Evolutionary conservation across 2,329 filamentous ascomycete genomes (phyloP), one percentile per base, ranked within the genome.

Genomic region (Hypoxylon sp.): DNA sequence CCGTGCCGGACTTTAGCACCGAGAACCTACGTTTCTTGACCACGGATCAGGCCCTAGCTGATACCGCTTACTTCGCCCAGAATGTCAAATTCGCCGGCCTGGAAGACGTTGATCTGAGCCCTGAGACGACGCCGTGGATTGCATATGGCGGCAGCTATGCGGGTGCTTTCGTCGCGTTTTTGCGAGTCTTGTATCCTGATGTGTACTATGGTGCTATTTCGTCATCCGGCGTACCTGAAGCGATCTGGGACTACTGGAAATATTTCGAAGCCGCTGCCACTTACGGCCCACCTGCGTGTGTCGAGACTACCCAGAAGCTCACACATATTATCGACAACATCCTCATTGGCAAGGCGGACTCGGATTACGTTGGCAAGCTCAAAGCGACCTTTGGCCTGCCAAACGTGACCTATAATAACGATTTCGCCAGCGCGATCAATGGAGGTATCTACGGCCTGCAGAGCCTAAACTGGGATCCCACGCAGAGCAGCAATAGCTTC

Each of bases 121-220:
- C 92, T 0, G 81, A 86, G 0, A 84, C 82, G 2, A 89, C 88
- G 0, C 87, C 93, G 0, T 96, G 90, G 80, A 90, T 97, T 64
- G 88, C 89, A 0, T 97, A 97, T 67, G 93, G 93, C 1, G 93
- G 93, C 0, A 94, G 91, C 0, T 97, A 97, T 75, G 92, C 93
- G 0, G 93, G 93, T 2, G 90, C 90, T 0, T 91, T 94, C 71
- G 91, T 89, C 9, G 92, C 93, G 0, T 91, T 97, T 72, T 79
- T 93, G 38, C 89, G 93, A 32, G 89, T 91, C 63, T 77, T 90
- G 14, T 97, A 97, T 76, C 93, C 93, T 0, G 89, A 95, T 32
- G 81, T 91, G 6, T 96, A 91, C 79, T 95, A 87, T 85, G 93
- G 87, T 6, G 87, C 90, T 3, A 95, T 97, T 53, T 90, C 91